Base-by-base conservation (phyloP, 2,329 filamentous ascomycete species). In the Westerdykella aurantiaca region DNA sequence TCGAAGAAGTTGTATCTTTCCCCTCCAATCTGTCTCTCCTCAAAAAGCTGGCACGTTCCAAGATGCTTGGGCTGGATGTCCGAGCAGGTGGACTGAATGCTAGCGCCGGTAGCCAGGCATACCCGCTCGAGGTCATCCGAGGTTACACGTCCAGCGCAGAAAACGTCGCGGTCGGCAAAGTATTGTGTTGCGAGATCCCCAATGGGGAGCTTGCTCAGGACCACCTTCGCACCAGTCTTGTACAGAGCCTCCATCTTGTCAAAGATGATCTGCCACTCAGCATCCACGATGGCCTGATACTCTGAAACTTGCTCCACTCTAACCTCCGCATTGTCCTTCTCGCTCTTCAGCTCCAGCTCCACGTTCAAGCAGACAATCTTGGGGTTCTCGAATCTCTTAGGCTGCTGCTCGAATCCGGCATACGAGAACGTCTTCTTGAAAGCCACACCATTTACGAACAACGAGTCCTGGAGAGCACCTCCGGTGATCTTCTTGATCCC, bases 401-500 rank as follows among this genome's bases (percentile, higher is more conserved):
- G 93, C 74, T 98, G 93, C 74, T 98, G 93, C 74, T 98, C 93
- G 72, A 98, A 98, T 65, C 93, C 93, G 58, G 93, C 93, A 67
- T 98, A 98, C 41, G 91, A 90, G 71, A 98, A 98, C 5, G 93
- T 98, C 81, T 98, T 98, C 78, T 97, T 97, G 79, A 98, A 98
- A 31, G 93, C 91, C 50, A 98, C 93, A 64, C 93, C 93, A 69
- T 97, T 93, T 65, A 98, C 86, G 71, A 97, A 97, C 34, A 95
- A 80, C 2, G 91, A 96, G 51, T 97, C 93, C 62, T 95, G 93
- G 25, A 98, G 81, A 31, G 88, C 95, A 68, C 93, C 93, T 63
- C 93, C 93, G 33, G 89, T 91, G 51, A 98, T 90, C 76, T 96
- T 97, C 80, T 98, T 98, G 68, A 97, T 82, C 49, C 93, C 93